These are phyloP conservation scores for Saksenaea vasiformis DNA, from an alignment of 371 early-diverging fungal species.

Conservation along the genomic window DNA sequence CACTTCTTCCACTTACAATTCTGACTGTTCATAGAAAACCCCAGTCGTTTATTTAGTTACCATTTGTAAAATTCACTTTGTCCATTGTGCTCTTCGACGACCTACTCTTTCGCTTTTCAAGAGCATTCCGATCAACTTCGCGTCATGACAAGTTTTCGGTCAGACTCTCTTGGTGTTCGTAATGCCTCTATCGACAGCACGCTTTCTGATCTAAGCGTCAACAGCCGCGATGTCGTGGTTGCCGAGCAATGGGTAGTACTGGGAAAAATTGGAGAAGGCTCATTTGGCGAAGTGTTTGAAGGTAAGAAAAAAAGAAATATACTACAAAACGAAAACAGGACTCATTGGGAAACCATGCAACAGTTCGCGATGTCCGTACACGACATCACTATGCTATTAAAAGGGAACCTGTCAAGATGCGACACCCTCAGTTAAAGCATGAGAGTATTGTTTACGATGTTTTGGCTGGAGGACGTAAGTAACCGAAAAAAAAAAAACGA, in stretches of 20 bases:
- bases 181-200: constrained; percentile 31
- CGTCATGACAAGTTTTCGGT: constrained; percentile 14
- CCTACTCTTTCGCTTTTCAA: not conserved
- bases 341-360: not conserved
- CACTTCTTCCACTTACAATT: not conserved
- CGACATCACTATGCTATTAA: constrained; percentile 58
- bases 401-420: constrained; percentile 44
- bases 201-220: constrained; percentile 36
- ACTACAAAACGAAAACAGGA: not conserved
- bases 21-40: not conserved
- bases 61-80: not conserved
- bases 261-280: constrained; percentile 67
- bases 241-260: constrained; percentile 57
- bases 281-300: constrained; percentile 68
- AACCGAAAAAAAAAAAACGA: not conserved
- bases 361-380: constrained; percentile 51
- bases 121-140: constrained; percentile 1
- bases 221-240: constrained; percentile 49
- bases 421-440: constrained; percentile 52
- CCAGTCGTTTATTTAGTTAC: not conserved
- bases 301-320: constrained; percentile 33
- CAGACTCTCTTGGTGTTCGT: constrained; percentile 18
- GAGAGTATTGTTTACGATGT: constrained; percentile 53
- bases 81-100: not conserved
- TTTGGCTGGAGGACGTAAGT: constrained; percentile 57